Evolutionary conservation across 805 yeast genomes (phyloP).

Genomic region (Candida loeiensis): DNA sequence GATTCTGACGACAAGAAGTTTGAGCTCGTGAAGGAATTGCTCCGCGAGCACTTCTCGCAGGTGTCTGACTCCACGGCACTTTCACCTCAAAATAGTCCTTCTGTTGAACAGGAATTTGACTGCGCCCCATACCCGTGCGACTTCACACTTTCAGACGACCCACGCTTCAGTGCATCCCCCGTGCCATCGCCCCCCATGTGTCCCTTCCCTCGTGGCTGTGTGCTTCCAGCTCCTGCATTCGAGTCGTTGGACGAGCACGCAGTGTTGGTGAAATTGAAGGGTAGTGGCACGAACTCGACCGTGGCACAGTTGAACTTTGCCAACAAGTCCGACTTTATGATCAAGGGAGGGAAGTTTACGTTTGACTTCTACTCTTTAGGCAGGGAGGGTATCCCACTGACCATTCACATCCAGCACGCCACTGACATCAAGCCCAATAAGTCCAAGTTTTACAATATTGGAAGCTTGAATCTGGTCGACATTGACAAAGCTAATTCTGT

Average conservation of each 20-base stretch:
- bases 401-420: constrained; percentile 23
- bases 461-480: constrained; percentile 15
- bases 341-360: constrained; percentile 27
- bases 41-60: neutral
- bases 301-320: constrained; percentile 23
- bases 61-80: neutral
- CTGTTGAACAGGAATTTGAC: neutral
- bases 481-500: constrained; percentile 15
- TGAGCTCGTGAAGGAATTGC: constrained; percentile 21
- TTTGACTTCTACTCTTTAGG: constrained; percentile 20
- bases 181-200: neutral
- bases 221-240: neutral
- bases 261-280: constrained; percentile 5
- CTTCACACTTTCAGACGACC: neutral
- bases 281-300: constrained; percentile 13
- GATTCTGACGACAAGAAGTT: constrained; percentile 20
- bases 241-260: constrained; percentile 2
- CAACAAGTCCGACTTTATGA: constrained; percentile 20
- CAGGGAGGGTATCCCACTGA: constrained; percentile 8
- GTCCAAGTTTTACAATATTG: constrained; percentile 27
- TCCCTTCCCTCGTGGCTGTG: no score
- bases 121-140: neutral
- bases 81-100: neutral
- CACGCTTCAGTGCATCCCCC: neutral
- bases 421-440: constrained; percentile 23